A percentile compares a stretch with the other conserved stretches of the same genome.
These are phyloP conservation scores for Exophiala dermatitidis DNA, from an alignment of 2,329 filamentous ascomycete species.

Conservation along the genomic window DNA sequence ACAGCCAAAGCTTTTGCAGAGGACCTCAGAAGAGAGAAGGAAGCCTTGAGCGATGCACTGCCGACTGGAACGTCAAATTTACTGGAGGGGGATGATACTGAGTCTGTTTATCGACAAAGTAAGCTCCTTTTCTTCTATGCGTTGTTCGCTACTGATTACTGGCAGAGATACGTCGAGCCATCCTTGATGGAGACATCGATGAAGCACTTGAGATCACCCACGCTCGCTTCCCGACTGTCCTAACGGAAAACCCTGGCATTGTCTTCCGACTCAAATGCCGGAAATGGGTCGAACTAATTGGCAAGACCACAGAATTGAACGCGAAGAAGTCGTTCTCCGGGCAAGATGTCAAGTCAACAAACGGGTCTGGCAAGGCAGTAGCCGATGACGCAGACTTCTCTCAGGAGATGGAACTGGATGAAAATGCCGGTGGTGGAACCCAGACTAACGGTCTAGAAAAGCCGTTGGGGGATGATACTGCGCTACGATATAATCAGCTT, in stretches of 20 bases:
- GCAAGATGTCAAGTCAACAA: constrained; percentile 29
- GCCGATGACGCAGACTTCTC: constrained; percentile 36
- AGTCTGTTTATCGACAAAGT: constrained; percentile 83
- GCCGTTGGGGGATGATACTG: constrained; percentile 28
- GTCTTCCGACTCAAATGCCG: constrained; percentile 82
- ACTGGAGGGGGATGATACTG: constrained; percentile 58
- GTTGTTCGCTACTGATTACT: constrained; percentile 3
- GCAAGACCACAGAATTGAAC: constrained; percentile 60
- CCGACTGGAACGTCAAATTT: constrained; percentile 53
- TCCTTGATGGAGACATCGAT: constrained; percentile 89
- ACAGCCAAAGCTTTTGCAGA: constrained; percentile 81
- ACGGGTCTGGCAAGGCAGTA: constrained; percentile 36
- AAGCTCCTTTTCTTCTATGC: constrained; percentile 32
- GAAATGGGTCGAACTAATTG: constrained; percentile 93
- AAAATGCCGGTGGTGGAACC: constrained; percentile 29
- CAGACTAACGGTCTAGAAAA: constrained; percentile 30
- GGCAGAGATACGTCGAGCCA: constrained; percentile 73
- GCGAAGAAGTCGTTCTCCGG: constrained; percentile 39
- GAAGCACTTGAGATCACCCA: constrained; percentile 75
- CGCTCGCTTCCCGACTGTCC: constrained; percentile 69
- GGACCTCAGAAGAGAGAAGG: constrained; percentile 68
- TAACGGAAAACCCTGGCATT: constrained; percentile 73
- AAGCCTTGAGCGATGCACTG: constrained; percentile 57
- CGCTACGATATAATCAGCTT: constrained; percentile 44
- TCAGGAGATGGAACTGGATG: constrained; percentile 53